phyloP scores from a whole-genome alignment of 2,329 filamentous ascomycete genomes.

The Fusarium clavum region DNA sequence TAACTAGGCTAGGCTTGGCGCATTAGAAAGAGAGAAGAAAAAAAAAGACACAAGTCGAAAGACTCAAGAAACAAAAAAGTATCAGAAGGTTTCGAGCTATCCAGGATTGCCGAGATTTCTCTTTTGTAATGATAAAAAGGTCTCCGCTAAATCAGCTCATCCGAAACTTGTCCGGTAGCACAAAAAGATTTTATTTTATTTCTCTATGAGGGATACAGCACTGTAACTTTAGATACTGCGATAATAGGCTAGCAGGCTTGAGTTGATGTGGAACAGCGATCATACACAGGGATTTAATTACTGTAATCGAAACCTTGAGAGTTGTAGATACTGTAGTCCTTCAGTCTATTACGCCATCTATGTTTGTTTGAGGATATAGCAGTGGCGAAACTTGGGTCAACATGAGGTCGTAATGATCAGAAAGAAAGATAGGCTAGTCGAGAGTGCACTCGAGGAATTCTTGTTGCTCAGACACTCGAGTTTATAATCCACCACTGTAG shows the following conservation, averaged over 20 bases:
- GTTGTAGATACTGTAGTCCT: background rate
- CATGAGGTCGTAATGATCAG: slow-evolving; percentile 2
- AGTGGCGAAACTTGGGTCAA: slow-evolving; percentile 8
- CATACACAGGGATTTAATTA: background rate
- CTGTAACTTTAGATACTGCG: slow-evolving; percentile 4
- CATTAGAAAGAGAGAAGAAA: background rate
- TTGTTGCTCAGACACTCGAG: slow-evolving; percentile 7
- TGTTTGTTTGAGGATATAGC: background rate
- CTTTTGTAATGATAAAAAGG: slow-evolving; percentile 9
- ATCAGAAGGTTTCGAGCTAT: background rate
- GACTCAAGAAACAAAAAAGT: slow-evolving; percentile 14
- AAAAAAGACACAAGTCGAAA: background rate
- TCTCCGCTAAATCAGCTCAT: slow-evolving; percentile 27
- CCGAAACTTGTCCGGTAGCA: slow-evolving; percentile 29
- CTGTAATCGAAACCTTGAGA: background rate
- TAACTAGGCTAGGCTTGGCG: slow-evolving; percentile 38
- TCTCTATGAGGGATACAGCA: background rate
- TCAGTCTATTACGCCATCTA: background rate
- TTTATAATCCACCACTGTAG: background rate
- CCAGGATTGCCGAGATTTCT: background rate
- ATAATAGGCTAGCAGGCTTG: background rate
- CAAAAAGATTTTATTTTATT: slow-evolving; percentile 3
- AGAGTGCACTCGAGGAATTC: background rate
- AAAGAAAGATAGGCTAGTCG: background rate
- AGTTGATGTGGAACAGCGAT: slow-evolving; percentile 1